These are phyloP conservation scores for Tylopilus plumbeoviolaceoides DNA, from an alignment of 768 basidiomycete species.

Conservation along the genomic window DNA sequence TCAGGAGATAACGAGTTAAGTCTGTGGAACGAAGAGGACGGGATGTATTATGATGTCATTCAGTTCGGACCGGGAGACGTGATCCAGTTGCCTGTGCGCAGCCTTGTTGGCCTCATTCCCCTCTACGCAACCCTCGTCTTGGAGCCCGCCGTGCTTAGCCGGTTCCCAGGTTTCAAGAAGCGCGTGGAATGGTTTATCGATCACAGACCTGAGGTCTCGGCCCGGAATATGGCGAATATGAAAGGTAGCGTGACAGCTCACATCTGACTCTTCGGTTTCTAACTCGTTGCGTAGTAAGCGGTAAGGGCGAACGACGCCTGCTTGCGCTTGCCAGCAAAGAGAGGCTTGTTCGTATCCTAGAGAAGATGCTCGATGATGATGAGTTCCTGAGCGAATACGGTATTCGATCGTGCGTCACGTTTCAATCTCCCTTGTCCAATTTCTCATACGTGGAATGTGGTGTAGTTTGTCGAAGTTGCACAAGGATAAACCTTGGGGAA, in stretches of 20 bases:
- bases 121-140: conserved; percentile 93
- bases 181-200: conserved; percentile 98
- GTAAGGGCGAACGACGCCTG: conserved; percentile 82
- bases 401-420: conserved; percentile 77
- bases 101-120: conserved; percentile 96
- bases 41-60: conserved; percentile 98
- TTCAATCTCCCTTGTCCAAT: background rate
- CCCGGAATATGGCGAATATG: conserved; percentile 96
- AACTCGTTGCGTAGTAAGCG: conserved; percentile 35
- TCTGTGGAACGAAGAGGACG: conserved; percentile 95
- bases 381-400: conserved; percentile 97
- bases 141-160: conserved; percentile 83
- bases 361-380: conserved; percentile 96
- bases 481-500: conserved; percentile 90
- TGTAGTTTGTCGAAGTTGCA: conserved; percentile 85
- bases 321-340: conserved; percentile 92
- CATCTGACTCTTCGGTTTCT: background rate
- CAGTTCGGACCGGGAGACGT: conserved; percentile 77
- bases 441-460: conserved; percentile 7
- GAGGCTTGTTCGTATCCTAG: conserved; percentile 77
- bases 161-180: conserved; percentile 98
- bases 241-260: conserved; percentile 47
- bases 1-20: conserved; percentile 73
- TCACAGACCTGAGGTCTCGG: conserved; percentile 82
- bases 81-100: conserved; percentile 90